Conservation (phyloP, 2,329 filamentous ascomycete genomes). For the Sarocladium kiliense region DNA sequence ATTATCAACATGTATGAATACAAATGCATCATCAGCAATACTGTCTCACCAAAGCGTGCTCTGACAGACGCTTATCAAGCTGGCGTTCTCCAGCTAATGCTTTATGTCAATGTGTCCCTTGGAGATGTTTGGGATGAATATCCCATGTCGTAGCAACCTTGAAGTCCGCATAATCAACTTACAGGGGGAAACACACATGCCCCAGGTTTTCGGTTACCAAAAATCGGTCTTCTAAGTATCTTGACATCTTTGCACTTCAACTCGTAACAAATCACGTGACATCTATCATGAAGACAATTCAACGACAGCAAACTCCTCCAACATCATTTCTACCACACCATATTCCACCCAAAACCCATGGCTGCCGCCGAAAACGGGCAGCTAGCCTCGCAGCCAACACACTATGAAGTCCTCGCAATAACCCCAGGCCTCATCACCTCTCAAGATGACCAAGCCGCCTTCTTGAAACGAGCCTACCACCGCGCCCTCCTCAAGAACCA, state of each 20-base stretch:
- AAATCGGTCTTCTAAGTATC: background rate
- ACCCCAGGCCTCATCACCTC: conserved; percentile 37
- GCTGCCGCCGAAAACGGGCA: background rate
- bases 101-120: too few species aligned
- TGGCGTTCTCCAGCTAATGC: too few species aligned
- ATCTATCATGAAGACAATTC: background rate
- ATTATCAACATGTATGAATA: conserved; percentile 7
- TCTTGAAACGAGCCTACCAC: conserved; percentile 60
- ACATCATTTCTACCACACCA: background rate
- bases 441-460: conserved; percentile 35
- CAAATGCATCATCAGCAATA: background rate
- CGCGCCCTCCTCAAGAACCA: conserved; percentile 61
- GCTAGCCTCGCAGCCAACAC: conserved; percentile 32
- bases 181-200: too few species aligned
- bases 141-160: too few species aligned
- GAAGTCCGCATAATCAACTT: too few species aligned
- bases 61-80: too few species aligned
- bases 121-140: too few species aligned
- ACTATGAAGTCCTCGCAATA: conserved; percentile 58
- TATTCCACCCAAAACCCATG: background rate
- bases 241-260: background rate
- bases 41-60: too few species aligned
- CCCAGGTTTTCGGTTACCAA: too few species aligned
- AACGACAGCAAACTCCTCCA: background rate
- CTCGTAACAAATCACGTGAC: background rate